Base-by-base conservation (phyloP, 169 alveolate species). In the Neospora caninum region DNA sequence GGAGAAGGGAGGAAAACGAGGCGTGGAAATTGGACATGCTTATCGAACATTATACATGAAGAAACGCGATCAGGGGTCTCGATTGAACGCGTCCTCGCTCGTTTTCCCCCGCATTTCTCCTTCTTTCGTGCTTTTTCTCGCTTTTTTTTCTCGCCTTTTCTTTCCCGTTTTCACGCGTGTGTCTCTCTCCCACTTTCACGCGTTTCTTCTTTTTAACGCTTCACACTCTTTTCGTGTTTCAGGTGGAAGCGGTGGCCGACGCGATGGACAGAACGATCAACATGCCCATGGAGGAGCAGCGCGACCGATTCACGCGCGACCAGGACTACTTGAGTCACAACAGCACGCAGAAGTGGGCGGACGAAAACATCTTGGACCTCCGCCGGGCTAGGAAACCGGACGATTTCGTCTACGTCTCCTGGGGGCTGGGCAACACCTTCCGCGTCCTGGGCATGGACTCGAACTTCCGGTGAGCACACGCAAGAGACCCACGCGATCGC, bases 341-440 rank as follows among this genome's bases (percentile, higher is more conserved):
- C 94, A 73, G 43, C 49, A 82, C 94, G 31, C 80, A 45, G 69
- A 45, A 82, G 38, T 88, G 94, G 95, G 94, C 92, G 16, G 95
- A 96, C 88, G 96, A 96, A 31, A 95, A 96, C 92, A 92, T 97
- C 9, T 92, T 95, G 42, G 98, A 97, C 88, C 73, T 97, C 43
- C 94, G 94, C 88, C 88, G 96, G 27, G 97, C 97, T 0, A 94
- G 98, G 87, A 97, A 97, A 96, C 89, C 93, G 39, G 97, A 93
- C 80, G 97, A 96, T 88, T 92, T 95, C 94, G 94, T 96, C 45
- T 96, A 96, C 91, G 84, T 87, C 84, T 80, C 97, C 34, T 92
- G 96, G 96, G 97, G 97, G 6, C 95, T 97, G 54, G 97, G 97
- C 67, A 91, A 49, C 93, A 92, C 96, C 69, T 95, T 88, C 94